Conservation (phyloP, 805 yeast species). For the Metschnikowia santaceciliae region DNA sequence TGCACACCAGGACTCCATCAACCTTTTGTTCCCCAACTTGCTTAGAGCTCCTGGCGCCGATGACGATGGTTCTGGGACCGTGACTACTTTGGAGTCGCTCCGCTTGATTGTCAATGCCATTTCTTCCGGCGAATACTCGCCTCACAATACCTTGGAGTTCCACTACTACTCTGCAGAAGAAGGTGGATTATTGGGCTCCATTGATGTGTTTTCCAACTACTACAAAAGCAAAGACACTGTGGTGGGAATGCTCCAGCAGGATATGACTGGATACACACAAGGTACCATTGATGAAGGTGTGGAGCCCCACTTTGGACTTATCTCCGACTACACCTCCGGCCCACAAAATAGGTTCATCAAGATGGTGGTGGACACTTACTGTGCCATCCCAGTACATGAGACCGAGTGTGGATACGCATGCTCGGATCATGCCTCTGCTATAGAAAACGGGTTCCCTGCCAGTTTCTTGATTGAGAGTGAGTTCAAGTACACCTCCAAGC, state of each 20-base stretch:
- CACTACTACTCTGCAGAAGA: slow-evolving; percentile 97
- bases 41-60: slow-evolving; percentile 91
- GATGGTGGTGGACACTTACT: slow-evolving; percentile 56
- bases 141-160: slow-evolving; percentile 77
- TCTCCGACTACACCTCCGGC: slow-evolving; percentile 62
- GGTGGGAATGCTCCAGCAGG: slow-evolving; percentile 87
- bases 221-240: slow-evolving; percentile 46
- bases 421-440: slow-evolving; percentile 87
- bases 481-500: slow-evolving; percentile 58
- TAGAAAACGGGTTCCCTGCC: slow-evolving; percentile 78
- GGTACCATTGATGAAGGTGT: slow-evolving; percentile 46
- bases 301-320: slow-evolving; percentile 73
- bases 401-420: slow-evolving; percentile 90
- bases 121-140: slow-evolving; percentile 38
- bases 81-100: slow-evolving; percentile 71
- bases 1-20: slow-evolving; percentile 84
- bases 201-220: slow-evolving; percentile 65
- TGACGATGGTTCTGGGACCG: slow-evolving; percentile 88
- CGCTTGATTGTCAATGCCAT: slow-evolving; percentile 49
- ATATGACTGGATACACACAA: slow-evolving; percentile 81
- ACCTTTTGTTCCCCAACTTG: slow-evolving; percentile 63
- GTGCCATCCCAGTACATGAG: slow-evolving; percentile 65
- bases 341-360: slow-evolving; percentile 59
- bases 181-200: slow-evolving; percentile 83
- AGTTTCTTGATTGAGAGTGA: slow-evolving; percentile 79